Evolutionary conservation across 2,329 filamentous ascomycete species (phyloP).

Genomic region (Coleophoma eucalyptorum): DNA sequence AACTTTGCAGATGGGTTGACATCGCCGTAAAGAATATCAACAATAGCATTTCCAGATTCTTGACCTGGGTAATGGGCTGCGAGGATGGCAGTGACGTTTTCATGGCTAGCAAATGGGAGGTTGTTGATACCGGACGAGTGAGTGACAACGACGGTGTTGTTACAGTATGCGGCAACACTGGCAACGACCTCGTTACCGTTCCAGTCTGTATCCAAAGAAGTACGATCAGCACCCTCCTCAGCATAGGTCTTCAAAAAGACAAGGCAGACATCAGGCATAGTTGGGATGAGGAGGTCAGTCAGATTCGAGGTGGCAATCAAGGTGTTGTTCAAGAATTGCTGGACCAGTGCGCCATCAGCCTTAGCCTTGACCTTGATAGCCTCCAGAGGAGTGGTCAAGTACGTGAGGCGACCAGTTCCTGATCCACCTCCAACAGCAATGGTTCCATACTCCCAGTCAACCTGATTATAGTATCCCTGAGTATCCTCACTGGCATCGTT

Average conservation of each 20-base stretch:
- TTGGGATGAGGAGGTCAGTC: conserved; percentile 26
- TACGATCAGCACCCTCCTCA: conserved; percentile 65
- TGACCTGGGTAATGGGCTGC: conserved; percentile 79
- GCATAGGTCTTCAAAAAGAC: conserved; percentile 65
- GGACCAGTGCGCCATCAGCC: conserved; percentile 49
- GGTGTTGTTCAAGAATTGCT: conserved; percentile 47
- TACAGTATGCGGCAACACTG: conserved; percentile 47
- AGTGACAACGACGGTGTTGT: conserved; percentile 60
- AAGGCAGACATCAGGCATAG: conserved; percentile 57
- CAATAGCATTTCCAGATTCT: conserved; percentile 76
- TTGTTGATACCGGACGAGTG: conserved; percentile 58
- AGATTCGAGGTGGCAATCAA: conserved; percentile 36
- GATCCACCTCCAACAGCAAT: conserved; percentile 43
- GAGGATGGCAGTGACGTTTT: conserved; percentile 72
- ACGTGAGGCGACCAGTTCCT: conserved; percentile 41
- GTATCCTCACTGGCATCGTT: conserved; percentile 41
- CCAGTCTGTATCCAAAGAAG: neutral
- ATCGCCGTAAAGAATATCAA: conserved; percentile 74
- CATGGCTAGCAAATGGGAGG: conserved; percentile 69
- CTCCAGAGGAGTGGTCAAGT: conserved; percentile 49
- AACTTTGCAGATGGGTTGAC: conserved; percentile 73
- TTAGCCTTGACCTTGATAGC: conserved; percentile 46
- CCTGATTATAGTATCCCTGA: conserved; percentile 29
- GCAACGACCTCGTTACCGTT: neutral
- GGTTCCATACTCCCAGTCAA: conserved; percentile 41